Conservation (phyloP, 2,329 filamentous ascomycete species). For the Talaromyces sp. region DNA sequence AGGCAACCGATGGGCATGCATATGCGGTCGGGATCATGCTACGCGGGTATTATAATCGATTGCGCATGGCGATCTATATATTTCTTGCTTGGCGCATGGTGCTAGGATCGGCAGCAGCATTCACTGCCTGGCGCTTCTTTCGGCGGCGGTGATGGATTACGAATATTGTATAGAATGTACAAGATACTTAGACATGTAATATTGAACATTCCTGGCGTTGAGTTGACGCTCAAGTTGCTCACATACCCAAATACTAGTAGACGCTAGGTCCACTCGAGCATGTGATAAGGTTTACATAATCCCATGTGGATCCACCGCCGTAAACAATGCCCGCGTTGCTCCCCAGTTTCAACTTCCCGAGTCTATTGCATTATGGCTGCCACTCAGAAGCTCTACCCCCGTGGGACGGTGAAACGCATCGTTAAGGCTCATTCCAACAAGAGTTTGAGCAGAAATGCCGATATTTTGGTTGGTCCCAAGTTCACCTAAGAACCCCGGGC, state of each 20-base stretch:
- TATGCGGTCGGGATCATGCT: constrained; percentile 48
- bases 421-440: constrained; percentile 84
- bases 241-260: too few species aligned
- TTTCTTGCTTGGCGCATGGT: constrained; percentile 43
- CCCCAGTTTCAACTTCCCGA: not conserved
- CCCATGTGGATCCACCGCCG: not conserved
- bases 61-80: constrained; percentile 44
- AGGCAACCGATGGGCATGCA: constrained; percentile 26
- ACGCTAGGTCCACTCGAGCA: too few species aligned
- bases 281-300: constrained; percentile 4
- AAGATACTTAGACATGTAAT: too few species aligned
- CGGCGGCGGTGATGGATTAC: constrained; percentile 15
- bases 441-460: constrained; percentile 79
- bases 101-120: constrained; percentile 32
- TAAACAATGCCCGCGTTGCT: constrained; percentile 13
- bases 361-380: constrained; percentile 54
- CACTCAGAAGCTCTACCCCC: constrained; percentile 77
- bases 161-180: too few species aligned
- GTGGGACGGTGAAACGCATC: constrained; percentile 83
- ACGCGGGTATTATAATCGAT: constrained; percentile 46
- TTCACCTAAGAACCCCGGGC: not conserved
- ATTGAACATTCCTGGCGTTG: not conserved
- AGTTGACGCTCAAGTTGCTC: too few species aligned
- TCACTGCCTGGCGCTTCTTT: constrained; percentile 34
- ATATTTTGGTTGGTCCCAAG: constrained; percentile 68